These are phyloP conservation scores for Diphasiastrum complanatum DNA, from an alignment of 83 land plant species.

Conservation along the genomic window DNA sequence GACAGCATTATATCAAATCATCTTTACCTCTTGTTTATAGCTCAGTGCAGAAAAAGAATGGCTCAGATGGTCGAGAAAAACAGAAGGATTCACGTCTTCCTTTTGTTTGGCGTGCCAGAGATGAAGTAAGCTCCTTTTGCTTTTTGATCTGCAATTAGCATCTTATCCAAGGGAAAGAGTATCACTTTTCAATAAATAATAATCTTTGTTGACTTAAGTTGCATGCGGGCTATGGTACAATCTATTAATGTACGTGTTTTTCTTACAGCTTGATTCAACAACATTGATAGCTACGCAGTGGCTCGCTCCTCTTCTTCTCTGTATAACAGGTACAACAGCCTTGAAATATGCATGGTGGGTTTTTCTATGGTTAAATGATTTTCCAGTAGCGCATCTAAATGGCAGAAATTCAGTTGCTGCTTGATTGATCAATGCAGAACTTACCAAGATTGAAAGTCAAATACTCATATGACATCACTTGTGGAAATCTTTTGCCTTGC, in stretches of 20 bases:
- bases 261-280: conserved; percentile 68
- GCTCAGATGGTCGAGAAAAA: too few relatives aligned
- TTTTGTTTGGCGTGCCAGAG: conserved; percentile 46
- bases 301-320: conserved; percentile 64
- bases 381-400: background rate
- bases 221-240: background rate
- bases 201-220: background rate
- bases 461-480: too few relatives aligned
- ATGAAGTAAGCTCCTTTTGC: conserved; percentile 52
- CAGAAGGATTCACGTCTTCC: conserved; percentile 18
- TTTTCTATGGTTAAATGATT: background rate
- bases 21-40: too few relatives aligned
- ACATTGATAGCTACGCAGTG: conserved; percentile 58
- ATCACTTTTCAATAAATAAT: background rate
- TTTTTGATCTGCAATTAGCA: background rate
- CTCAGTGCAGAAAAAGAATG: too few relatives aligned
- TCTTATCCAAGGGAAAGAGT: background rate
- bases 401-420: background rate
- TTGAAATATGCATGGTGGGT: background rate
- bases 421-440: too few relatives aligned
- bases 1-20: too few relatives aligned
- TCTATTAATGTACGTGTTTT: conserved; percentile 1
- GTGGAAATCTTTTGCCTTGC: too few relatives aligned
- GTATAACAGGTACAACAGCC: conserved; percentile 47
- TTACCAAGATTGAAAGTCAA: too few relatives aligned